Evolutionary conservation across 805 yeast species (phyloP).

Genomic region (Groenewaldozyma salmanticensis): DNA sequence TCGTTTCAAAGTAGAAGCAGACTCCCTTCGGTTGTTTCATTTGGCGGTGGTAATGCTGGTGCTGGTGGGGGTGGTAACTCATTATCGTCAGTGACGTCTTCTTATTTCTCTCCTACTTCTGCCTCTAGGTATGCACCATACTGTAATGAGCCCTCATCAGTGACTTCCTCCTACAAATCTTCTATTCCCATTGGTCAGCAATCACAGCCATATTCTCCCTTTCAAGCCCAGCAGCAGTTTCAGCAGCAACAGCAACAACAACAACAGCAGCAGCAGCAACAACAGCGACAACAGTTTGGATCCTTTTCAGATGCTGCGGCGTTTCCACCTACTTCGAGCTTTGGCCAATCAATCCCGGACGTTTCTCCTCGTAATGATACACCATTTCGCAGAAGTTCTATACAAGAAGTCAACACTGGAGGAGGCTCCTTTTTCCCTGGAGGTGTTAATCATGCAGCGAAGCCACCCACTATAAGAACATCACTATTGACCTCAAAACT

Average conservation of each 20-base stretch:
- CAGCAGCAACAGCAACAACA: slow-evolving; percentile 1
- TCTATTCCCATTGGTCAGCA: slow-evolving; percentile 14
- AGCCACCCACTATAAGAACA: slow-evolving; percentile 10
- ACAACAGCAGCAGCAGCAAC: too few species aligned
- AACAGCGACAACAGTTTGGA: not conserved
- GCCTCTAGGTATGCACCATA: slow-evolving; percentile 19
- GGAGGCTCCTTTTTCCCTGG: not conserved
- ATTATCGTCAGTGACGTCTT: slow-evolving; percentile 13
- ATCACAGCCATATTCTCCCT: slow-evolving; percentile 7
- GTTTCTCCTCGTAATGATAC: not conserved
- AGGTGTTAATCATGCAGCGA: slow-evolving; percentile 3
- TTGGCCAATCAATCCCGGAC: slow-evolving; percentile 1
- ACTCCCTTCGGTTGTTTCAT: not conserved
- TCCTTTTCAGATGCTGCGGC: not conserved
- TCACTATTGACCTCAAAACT: slow-evolving; percentile 28
- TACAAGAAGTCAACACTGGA: not conserved
- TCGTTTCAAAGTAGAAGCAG: not conserved
- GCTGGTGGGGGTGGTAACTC: slow-evolving; percentile 3
- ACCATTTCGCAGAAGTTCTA: not conserved
- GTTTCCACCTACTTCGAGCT: not conserved
- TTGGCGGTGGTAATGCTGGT: too few species aligned
- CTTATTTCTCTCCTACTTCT: slow-evolving; percentile 21
- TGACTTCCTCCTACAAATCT: slow-evolving; percentile 19
- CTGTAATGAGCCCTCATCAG: slow-evolving; percentile 23
- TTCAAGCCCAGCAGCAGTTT: slow-evolving; percentile 1